Base-by-base conservation (phyloP, 768 basidiomycete genomes). In the Crucibulum laeve region DNA sequence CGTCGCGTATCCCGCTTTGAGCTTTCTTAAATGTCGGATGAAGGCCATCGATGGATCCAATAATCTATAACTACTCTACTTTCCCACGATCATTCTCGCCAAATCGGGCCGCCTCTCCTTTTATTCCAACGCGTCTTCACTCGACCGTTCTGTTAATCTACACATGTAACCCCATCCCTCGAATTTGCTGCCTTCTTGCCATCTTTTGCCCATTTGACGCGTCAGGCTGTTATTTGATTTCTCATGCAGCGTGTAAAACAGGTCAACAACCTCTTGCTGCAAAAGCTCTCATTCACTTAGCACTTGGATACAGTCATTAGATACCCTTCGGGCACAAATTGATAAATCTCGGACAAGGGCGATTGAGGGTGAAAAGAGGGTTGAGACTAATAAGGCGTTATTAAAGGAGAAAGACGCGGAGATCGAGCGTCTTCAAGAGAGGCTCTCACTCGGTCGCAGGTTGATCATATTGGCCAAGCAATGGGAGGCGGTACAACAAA, bases 311-410 rank as follows among this genome's bases (percentile, higher is more conserved):
- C n/a, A n/a, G n/a, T n/a, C n/a, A n/a, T n/a, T n/a, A n/a, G n/a
- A n/a, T n/a, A n/a, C 48, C 7, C 53, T 61, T 18, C 56, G 51
- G 19, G 42, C 51, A 23, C 53, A 54, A 32, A 52, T 53, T 8
- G 58, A 62, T 4, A 53, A 46, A 25, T 59, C 59, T 10, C 49
- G 49, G 7, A 48, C 44, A 41, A 57, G 65, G 25, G 52, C 51
- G 44, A 51, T 48, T 32, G 59, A 55, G 15, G 59, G 64, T 35
- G 62, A 68, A 47, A 41, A 42, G 38, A 47, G 46, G 8, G 43
- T 39, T 15, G 50, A 52, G 25, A 43, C 43, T 34, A 39, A 55
- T 21, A 48, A 59, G 28, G 30, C 43, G 6, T 25, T 38, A 10
- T 25, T 63, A n/a, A 49, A 51, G 25, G 52, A 54, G 38, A 64